Evolutionary conservation across 306 rosid species (phyloP), one percentile per base, ranked within the genome.

Genomic region (Castanea mollissima): DNA sequence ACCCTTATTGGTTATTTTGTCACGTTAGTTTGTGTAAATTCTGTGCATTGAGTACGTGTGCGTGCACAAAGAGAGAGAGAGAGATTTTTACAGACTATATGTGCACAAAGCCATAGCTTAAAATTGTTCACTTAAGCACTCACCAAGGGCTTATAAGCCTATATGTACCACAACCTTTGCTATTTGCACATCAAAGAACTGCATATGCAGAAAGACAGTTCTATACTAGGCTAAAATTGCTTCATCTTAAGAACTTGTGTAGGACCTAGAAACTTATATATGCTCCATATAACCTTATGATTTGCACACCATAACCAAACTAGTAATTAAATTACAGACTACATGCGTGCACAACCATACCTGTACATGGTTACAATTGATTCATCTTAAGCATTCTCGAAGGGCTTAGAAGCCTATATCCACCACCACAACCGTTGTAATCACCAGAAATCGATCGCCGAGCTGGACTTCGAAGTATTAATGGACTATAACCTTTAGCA

Each of bases 351-450:
- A 65, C 31, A n/a, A 13, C 49, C 14, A 38, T n/a, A n/a, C n/a
- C 23, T 68, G n/a, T 68, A 46, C 4, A 6, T 58, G 8, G 57
- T 2, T 65, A 51, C 59, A 76, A 77, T 29, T 25, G 75, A 64
- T 80, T 82, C 6, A 84, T 56, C 69, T 58, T 77, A 2, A 75
- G 77, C 67, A 85, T 64, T 70, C 51, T 56, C 1, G 75, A 80
- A 59, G 80, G 81, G 57, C 68, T 77, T 46, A 83, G 76, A 73
- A 73, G 82, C 74, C 65, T 78, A 74, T 76, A 85, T 5, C 21
- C 75, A 63, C 73, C 29, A 71, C 44, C 34, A 32, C 6, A 6
- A 35, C 41, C 19, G n/a, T 34, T 52, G 2, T 13, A 44, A 51
- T 32, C 58, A 49, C 27, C 25, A 18, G 57, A 44, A 5, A 7